Evolutionary conservation across 495 filamentous ascomycete species (phyloP).

Genomic region (Tetracladium marchalianum): DNA sequence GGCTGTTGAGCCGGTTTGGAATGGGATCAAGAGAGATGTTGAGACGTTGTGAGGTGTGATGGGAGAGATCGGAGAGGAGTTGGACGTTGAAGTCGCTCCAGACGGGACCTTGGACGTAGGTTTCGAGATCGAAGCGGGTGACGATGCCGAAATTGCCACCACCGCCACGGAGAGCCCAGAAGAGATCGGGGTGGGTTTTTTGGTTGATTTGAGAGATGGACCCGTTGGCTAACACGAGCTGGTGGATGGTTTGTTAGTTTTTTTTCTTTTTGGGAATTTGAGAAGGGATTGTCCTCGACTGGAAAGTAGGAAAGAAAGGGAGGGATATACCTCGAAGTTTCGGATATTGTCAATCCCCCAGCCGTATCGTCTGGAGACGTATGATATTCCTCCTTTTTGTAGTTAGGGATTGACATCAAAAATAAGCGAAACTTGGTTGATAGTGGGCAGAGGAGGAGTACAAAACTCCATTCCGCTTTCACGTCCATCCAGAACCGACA

Average conservation of each 20-base stretch:
- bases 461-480: no score
- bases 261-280: background rate
- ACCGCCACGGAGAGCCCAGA: constrained; percentile 36
- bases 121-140: constrained; percentile 34
- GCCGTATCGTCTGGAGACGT: constrained; percentile 13
- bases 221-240: constrained; percentile 41
- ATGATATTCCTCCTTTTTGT: constrained; percentile 25
- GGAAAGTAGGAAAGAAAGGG: constrained; percentile 7
- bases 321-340: constrained; percentile 10
- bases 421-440: constrained; percentile 34
- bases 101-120: constrained; percentile 23
- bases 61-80: constrained; percentile 1
- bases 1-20: background rate
- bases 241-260: constrained; percentile 33
- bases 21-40: background rate
- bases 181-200: constrained; percentile 33
- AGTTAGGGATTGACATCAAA: constrained; percentile 30
- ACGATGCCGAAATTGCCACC: constrained; percentile 45
- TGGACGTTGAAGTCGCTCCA: background rate
- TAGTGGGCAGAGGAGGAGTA: constrained; percentile 29
- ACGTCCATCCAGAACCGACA: no score
- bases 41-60: background rate
- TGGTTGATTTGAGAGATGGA: constrained; percentile 35
- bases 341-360: constrained; percentile 4
- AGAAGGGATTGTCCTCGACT: no score